These are phyloP conservation scores for Penicillium dipodomyicola DNA, from an alignment of 495 filamentous ascomycete genomes.

Conservation along the genomic window DNA sequence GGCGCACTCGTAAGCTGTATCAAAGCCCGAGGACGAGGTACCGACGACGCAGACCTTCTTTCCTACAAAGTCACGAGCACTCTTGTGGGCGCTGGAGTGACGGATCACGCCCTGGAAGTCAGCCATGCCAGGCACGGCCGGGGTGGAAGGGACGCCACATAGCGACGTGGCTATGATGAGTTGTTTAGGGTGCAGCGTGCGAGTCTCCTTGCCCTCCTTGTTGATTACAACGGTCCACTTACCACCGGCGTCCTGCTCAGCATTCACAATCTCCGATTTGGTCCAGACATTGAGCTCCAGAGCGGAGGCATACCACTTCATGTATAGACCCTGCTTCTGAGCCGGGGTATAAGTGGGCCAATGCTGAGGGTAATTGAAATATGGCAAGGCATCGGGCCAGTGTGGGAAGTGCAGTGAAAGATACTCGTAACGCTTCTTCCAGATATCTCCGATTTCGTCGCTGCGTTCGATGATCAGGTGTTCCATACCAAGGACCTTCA, in stretches of 20 bases:
- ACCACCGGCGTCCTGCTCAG: constrained; percentile 45
- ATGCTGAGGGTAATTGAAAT: constrained; percentile 57
- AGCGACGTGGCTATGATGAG: constrained; percentile 39
- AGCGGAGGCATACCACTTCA: constrained; percentile 61
- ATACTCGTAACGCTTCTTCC: constrained; percentile 56
- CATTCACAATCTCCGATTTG: constrained; percentile 39
- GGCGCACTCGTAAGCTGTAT: constrained; percentile 62
- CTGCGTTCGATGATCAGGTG: constrained; percentile 61
- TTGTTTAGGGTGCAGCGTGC: constrained; percentile 37
- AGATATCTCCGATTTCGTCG: constrained; percentile 63
- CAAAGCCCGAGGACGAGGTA: constrained; percentile 67
- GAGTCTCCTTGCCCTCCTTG: constrained; percentile 41
- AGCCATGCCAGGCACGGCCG: constrained; percentile 30
- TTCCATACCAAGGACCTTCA: constrained; percentile 59
- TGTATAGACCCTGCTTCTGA: constrained; percentile 67
- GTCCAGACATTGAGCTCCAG: constrained; percentile 72
- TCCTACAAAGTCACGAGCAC: constrained; percentile 52
- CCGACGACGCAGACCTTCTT: constrained; percentile 68
- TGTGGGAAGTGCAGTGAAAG: constrained; percentile 65
- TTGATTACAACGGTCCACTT: constrained; percentile 57
- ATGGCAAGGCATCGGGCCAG: constrained; percentile 65
- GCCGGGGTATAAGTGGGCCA: constrained; percentile 67
- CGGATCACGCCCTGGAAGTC: constrained; percentile 37
- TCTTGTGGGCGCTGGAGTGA: constrained; percentile 29
- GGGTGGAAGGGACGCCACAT: constrained; percentile 33